phyloP scores from a whole-genome alignment of 345 rosid genomes.

The Angophora floribunda region DNA sequence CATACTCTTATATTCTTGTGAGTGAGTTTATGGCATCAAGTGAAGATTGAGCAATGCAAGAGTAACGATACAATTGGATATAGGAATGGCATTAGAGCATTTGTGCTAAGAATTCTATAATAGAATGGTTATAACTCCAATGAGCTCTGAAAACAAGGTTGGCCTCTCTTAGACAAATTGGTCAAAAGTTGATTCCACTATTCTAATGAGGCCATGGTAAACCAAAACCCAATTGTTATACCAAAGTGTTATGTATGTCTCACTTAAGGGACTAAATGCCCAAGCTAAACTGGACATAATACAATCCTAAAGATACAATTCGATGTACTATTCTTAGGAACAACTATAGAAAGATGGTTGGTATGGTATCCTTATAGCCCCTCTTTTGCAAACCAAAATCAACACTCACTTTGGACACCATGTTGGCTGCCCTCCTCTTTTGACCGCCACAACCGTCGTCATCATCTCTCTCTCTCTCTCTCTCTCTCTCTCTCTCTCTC shows the following conservation, averaged over 20 bases:
- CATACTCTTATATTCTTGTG: background rate
- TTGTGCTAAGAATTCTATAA: background rate
- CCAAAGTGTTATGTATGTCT: background rate
- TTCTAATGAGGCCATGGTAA: background rate
- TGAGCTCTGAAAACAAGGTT: background rate
- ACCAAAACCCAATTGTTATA: background rate
- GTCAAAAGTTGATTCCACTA: background rate
- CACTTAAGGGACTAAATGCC: background rate
- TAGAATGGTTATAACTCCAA: too few species aligned
- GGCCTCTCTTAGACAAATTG: background rate
- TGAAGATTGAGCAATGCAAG: background rate
- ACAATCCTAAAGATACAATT: background rate
- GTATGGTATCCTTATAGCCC: background rate
- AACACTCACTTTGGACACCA: background rate
- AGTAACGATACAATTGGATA: background rate
- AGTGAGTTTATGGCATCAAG: background rate
- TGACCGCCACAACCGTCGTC: background rate
- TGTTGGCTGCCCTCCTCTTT: background rate
- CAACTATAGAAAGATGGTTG: background rate
- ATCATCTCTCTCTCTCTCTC: too few species aligned
- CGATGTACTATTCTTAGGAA: background rate
- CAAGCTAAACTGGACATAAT: background rate
- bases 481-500: too few species aligned
- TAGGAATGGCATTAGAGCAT: background rate
- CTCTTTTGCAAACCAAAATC: background rate